Percentiles rank a stretch among this genome's conserved stretches.
Conservation (phyloP, 495 filamentous ascomycete genomes). For the Parmelia sp. region DNA sequence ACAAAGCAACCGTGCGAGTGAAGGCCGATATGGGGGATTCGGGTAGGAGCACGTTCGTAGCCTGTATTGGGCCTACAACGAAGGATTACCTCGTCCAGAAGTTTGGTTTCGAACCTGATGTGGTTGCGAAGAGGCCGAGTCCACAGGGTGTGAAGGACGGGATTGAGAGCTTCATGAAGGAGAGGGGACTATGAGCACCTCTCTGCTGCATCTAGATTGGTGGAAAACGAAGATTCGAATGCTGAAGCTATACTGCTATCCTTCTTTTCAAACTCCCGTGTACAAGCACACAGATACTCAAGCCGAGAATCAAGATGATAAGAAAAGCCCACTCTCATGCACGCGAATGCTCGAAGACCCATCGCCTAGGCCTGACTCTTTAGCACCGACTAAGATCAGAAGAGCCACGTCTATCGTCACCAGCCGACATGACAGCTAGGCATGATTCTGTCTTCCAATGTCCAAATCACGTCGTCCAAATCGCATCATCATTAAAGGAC, state of each 20-base stretch:
- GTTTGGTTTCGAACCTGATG: conserved; percentile 71
- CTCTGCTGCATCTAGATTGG: not conserved
- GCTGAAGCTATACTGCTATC: conserved; percentile 9
- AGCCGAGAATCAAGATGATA: conserved; percentile 1
- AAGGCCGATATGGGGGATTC: conserved; percentile 22
- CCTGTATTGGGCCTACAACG: conserved; percentile 93
- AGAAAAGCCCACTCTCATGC: conserved; percentile 10
- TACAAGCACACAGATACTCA: conserved; percentile 2
- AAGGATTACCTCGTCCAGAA: conserved; percentile 59
- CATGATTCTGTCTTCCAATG: conserved; percentile 3
- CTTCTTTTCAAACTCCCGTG: not conserved
- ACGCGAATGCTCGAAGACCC: conserved; percentile 9
- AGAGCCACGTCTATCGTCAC: conserved; percentile 13
- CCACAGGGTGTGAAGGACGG: conserved; percentile 73
- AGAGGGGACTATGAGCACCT: not conserved
- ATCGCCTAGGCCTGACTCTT: not conserved
- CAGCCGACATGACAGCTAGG: conserved; percentile 13
- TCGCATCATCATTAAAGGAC: not conserved
- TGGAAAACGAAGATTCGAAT: conserved; percentile 16
- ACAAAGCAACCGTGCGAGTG: conserved; percentile 42
- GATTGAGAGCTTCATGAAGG: conserved; percentile 51
- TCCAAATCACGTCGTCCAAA: conserved; percentile 11
- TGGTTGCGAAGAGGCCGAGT: conserved; percentile 73
- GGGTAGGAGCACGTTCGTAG: conserved; percentile 50
- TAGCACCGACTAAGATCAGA: not conserved